These are phyloP conservation scores for Zygosaccharomyces bisporus DNA, from an alignment of 805 yeast genomes.

Conservation along the genomic window DNA sequence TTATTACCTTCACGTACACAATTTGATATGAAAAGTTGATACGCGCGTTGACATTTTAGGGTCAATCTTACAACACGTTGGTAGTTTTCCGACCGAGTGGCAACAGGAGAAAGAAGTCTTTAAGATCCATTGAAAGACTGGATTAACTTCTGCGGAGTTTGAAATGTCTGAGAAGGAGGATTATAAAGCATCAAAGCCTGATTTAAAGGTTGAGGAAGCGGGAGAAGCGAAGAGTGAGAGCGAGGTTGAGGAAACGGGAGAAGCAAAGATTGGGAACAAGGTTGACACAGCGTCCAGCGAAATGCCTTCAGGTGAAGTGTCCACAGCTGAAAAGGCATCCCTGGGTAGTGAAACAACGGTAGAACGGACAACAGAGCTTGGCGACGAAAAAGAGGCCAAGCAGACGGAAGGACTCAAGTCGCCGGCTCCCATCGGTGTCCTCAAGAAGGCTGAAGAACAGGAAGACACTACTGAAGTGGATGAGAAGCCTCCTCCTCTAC, in stretches of 20 bases:
- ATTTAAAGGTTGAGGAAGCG: slow-evolving; percentile 2
- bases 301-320: not conserved
- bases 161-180: slow-evolving; percentile 5
- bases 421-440: slow-evolving; percentile 2
- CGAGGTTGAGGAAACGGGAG: not conserved
- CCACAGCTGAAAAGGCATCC: not conserved
- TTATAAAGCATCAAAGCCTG: slow-evolving; percentile 9
- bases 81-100: too few relatives aligned
- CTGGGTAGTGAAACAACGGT: not conserved
- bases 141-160: not conserved
- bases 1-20: too few relatives aligned
- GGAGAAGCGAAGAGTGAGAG: slow-evolving; percentile 1
- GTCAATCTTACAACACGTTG: not conserved
- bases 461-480: slow-evolving; percentile 4
- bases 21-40: not conserved
- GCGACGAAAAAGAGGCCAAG: slow-evolving; percentile 12
- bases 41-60: not conserved
- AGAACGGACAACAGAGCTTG: not conserved
- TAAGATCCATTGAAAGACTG: not conserved
- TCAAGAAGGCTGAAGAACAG: slow-evolving; percentile 7
- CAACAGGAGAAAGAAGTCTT: not conserved
- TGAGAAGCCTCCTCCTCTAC: slow-evolving; percentile 25
- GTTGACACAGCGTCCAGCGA: too few relatives aligned
- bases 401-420: not conserved
- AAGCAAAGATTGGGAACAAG: slow-evolving; percentile 2